phyloP scores from a whole-genome alignment of 1,284 basidiomycete genomes.

The Trametes polyzona region DNA sequence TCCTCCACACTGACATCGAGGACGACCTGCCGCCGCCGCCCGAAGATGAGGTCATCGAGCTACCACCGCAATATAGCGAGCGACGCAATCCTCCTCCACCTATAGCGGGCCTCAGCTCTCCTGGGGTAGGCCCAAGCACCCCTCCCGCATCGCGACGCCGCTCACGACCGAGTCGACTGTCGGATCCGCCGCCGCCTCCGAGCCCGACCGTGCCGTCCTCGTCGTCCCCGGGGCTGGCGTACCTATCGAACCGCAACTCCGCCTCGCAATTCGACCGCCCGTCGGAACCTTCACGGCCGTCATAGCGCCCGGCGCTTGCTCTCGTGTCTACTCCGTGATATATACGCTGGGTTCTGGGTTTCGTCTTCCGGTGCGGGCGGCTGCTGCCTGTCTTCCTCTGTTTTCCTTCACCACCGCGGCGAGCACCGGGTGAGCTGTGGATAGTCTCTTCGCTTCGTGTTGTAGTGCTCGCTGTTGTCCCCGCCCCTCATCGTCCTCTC shows the following conservation, averaged over 20 bases:
- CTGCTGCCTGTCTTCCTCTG: background rate
- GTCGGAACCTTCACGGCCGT: constrained; percentile 2
- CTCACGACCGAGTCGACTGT: background rate
- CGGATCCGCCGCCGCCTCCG: constrained; percentile 13
- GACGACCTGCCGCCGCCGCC: constrained; percentile 52
- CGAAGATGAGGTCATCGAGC: constrained; percentile 64
- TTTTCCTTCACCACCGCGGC: background rate
- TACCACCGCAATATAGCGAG: constrained; percentile 75
- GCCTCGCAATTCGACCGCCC: background rate
- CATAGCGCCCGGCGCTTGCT: constrained; percentile 11
- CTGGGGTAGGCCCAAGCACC: background rate
- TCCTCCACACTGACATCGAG: constrained; percentile 71
- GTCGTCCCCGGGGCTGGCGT: constrained; percentile 7
- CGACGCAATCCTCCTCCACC: constrained; percentile 38
- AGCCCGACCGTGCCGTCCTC: constrained; percentile 1
- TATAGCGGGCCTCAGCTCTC: constrained; percentile 2
- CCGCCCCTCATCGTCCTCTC: background rate
- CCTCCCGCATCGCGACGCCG: background rate
- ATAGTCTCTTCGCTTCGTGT: background rate
- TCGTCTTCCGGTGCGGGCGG: background rate
- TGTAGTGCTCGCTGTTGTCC: background rate
- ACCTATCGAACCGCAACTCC: constrained; percentile 4
- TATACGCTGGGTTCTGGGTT: constrained; percentile 1
- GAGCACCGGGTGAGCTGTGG: background rate
- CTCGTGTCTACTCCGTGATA: background rate